Evolutionary conservation across 2,329 filamentous ascomycete genomes (phyloP), one percentile per base, ranked within the genome.

Genomic region (Coniosporium tulheliwenetii): DNA sequence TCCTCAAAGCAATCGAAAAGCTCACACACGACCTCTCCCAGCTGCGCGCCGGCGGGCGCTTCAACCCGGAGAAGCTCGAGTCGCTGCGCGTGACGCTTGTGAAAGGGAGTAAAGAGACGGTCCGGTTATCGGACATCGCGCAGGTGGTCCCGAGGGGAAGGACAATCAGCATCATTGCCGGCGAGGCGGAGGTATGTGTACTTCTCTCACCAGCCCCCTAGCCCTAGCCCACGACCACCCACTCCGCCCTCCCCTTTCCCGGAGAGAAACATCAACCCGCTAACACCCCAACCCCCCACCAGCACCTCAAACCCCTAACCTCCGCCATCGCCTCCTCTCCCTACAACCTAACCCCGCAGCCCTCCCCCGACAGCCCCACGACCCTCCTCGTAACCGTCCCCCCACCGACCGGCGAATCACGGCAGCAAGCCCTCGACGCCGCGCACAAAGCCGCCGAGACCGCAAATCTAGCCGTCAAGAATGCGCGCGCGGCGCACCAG

Each of bases 111-210:
- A 73, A 70, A 43, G 63, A 71, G 43, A 70, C 59, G 1, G 65
- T 72, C 38, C 66, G 62, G 45, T 50, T 84, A 39, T 67, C 70
- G 8, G 77, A 81, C 52, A 52, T 84, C 42, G 79, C 77, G 2
- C 78, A 81, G 52, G 74, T 83, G 12, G 64, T 82, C 33, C 75
- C 76, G 0, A 77, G 78, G 50, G 77, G 77, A 9, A 59, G 77
- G 41, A 67, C 66, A 48, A 56, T 81, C 29, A 70, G 73, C 43
- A 63, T 83, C n/a, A 55, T 80, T 15, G 74, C 73, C 33, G 72
- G 75, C 10, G 79, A 83, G 51, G 70, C 75, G 50, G 71, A 74
- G 44, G 77, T 80, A 54, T 50, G 68, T 63, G 47, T 26, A 7
- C 19, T 26, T 3, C 19, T 26, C 7, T n/a, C n/a, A n/a, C n/a